A percentile compares a stretch with the other conserved stretches of the same genome.
Conservation (phyloP, 345 rosid genomes). For the Arabis alpina region DNA sequence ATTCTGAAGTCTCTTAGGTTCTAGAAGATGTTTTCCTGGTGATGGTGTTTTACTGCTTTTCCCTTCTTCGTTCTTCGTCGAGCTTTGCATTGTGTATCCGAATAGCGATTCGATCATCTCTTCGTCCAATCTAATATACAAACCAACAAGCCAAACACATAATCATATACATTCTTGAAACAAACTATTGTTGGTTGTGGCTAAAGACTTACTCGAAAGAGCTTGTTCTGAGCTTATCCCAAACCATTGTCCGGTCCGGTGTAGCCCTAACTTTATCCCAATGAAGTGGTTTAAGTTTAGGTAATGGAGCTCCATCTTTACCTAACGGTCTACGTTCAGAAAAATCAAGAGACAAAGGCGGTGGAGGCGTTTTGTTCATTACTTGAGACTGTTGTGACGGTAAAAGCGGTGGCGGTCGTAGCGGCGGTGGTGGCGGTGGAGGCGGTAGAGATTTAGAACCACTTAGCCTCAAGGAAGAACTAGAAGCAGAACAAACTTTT, state of each 20-base stretch:
- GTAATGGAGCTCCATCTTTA: slow-evolving; percentile 75
- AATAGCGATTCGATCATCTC: slow-evolving; percentile 98
- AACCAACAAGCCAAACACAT: slow-evolving; percentile 20
- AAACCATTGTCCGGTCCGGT: slow-evolving; percentile 82
- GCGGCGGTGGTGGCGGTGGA: slow-evolving; percentile 70
- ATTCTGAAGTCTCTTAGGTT: slow-evolving; percentile 91
- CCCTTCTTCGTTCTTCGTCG: slow-evolving; percentile 65
- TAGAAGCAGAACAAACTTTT: slow-evolving; percentile 18
- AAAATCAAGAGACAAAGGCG: slow-evolving; percentile 68
- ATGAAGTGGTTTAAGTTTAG: slow-evolving; percentile 96
- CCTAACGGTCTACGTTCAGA: slow-evolving; percentile 53
- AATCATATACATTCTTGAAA: slow-evolving; percentile 1
- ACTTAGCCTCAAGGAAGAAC: background rate
- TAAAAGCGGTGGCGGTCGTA: slow-evolving; percentile 55
- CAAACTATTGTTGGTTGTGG: background rate
- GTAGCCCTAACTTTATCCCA: slow-evolving; percentile 99
- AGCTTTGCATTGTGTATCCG: slow-evolving; percentile 69
- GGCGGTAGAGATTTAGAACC: slow-evolving; percentile 50
- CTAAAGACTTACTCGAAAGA: slow-evolving; percentile 82
- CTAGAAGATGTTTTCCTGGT: slow-evolving; percentile 89
- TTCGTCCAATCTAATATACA: slow-evolving; percentile 77
- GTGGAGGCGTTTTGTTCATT: slow-evolving; percentile 56
- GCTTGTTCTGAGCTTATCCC: slow-evolving; percentile 93
- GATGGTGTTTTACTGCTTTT: slow-evolving; percentile 91
- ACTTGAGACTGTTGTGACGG: slow-evolving; percentile 25